Evolutionary conservation across 1,284 basidiomycete species (phyloP).

Genomic region (Trichosporon faecale): DNA sequence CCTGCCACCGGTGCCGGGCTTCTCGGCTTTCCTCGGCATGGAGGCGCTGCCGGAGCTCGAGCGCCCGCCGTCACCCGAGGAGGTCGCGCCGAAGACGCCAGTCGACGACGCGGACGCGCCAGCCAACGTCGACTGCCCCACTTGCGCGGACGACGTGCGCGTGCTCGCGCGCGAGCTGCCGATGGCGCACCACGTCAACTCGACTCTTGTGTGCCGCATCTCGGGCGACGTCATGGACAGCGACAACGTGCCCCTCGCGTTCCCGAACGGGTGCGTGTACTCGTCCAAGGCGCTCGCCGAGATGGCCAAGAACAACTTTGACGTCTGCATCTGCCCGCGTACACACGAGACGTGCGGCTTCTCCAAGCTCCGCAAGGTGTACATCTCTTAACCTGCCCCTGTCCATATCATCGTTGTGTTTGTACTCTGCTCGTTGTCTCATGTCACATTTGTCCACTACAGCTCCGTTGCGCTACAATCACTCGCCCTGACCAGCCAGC

Average conservation of each 20-base stretch:
- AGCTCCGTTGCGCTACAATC: background rate
- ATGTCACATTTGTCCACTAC: background rate
- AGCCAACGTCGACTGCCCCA: slow-evolving; percentile 84
- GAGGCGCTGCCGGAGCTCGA: slow-evolving; percentile 14
- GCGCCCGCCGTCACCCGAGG: background rate
- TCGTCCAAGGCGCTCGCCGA: slow-evolving; percentile 81
- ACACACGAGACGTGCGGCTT: slow-evolving; percentile 67
- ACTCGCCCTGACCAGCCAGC: slow-evolving; percentile 44
- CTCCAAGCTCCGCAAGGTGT: slow-evolving; percentile 73
- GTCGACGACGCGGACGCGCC: slow-evolving; percentile 15
- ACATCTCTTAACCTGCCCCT: slow-evolving; percentile 50
- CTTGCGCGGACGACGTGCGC: slow-evolving; percentile 74
- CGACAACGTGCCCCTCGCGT: slow-evolving; percentile 85
- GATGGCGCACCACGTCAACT: slow-evolving; percentile 88
- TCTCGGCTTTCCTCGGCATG: slow-evolving; percentile 15
- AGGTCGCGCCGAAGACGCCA: background rate
- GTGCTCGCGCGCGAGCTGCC: slow-evolving; percentile 81
- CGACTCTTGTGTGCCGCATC: slow-evolving; percentile 87
- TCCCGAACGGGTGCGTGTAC: slow-evolving; percentile 90
- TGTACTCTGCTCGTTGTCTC: background rate
- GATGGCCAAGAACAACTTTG: slow-evolving; percentile 70
- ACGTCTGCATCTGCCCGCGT: slow-evolving; percentile 74
- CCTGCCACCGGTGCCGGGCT: slow-evolving; percentile 18
- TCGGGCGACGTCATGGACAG: slow-evolving; percentile 92
- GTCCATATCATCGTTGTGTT: background rate